Base-by-base conservation (phyloP, 192 early-diverging fungal species). In the Mortierella hygrophila region DNA sequence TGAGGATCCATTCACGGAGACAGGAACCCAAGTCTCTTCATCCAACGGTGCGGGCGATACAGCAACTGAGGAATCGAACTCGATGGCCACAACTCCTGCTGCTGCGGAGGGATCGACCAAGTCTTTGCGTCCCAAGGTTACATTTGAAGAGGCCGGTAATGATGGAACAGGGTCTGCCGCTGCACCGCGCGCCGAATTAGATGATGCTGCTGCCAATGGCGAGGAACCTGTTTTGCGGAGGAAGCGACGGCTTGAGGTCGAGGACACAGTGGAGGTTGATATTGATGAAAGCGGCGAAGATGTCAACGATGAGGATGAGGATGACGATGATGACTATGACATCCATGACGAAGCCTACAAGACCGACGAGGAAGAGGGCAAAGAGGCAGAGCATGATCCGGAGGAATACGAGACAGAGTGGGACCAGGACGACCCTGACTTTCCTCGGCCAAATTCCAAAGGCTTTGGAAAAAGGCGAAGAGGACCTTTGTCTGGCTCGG, bases 231-330 rank as follows among this genome's bases (percentile, higher is more conserved):
- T 26, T 18, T 32, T 23, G 60, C 72, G 60, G 21, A 74, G n/a
- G 52, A 81, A 75, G 55, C 76, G 21, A 37, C 73, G 15, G 55
- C 23, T 55, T 23, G 74, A 70, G 16, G 86, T 80, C 23, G 88
- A 87, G 1, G 37, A 29, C 18, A 21, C 37, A 4, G 72, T 42
- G 8, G 81, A 82, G 57, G 37, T 3, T 47, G 69, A 77, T 7
- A 76, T 75, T 40, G 76, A 38, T 6, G 74, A 79, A 23, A 32
- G 78, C 29, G 65, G 69, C 9, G 82, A 85, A 4, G 82, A 63
- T 38, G 82, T 80, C 47, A 85, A 84, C 20, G 52, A 76, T 8
- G 82, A 84, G 20, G 89, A 90, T 46, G 70, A 83, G 9, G 77
- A 78, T 55, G 78, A 76, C 26, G 90, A 78, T 5, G 87, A 83